Evolutionary conservation across 2,329 filamentous ascomycete species (phyloP), one percentile per base, ranked within the genome.

Genomic region (Fusarium sp.): DNA sequence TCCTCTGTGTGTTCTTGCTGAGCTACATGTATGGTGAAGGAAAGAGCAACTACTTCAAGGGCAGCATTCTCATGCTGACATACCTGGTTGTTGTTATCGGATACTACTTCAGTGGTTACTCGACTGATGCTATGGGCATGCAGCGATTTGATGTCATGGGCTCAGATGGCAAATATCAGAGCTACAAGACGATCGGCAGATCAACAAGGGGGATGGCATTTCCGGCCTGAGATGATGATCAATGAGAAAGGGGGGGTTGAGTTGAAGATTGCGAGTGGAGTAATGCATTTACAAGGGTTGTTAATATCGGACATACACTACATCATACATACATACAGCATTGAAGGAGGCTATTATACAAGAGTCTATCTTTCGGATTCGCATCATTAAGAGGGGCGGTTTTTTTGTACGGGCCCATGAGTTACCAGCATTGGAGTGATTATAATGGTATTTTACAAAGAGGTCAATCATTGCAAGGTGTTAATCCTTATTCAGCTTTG

Each of bases 31-130:
- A 98, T 74, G 93, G 95, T 52, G 96, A 99, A 81, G 96, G 96
- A 40, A 99, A 99, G 88, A 98, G 94, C 84, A 99, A 99, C 80
- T 99, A 99, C 81, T 99, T 99, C 88, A 99, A 99, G 83, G 96
- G 96, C 52, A 97, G 93, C 70, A 97, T 98, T 72, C 85, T 99
- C 53, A 89, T 98, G 68, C 83, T 99, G 51, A 96, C 93, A 34
- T 99, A 99, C 78, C 80, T 98, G 26, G 96, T 98, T 30, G 93
- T 99, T 49, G 84, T 97, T 30, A 88, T 93, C 44, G 96, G 96
- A 2, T 99, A 97, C 83, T 98, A 93, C 81, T 91, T 97, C 62
- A 93, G 93, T 53, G 84, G 88, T 30, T 88, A 77, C 72, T 83
- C 83, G 15, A 78, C 82, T 16, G 81, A 82, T 61, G 74, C 78